phyloP scores from a whole-genome alignment of 345 rosid species.

The Psidium guajava region DNA sequence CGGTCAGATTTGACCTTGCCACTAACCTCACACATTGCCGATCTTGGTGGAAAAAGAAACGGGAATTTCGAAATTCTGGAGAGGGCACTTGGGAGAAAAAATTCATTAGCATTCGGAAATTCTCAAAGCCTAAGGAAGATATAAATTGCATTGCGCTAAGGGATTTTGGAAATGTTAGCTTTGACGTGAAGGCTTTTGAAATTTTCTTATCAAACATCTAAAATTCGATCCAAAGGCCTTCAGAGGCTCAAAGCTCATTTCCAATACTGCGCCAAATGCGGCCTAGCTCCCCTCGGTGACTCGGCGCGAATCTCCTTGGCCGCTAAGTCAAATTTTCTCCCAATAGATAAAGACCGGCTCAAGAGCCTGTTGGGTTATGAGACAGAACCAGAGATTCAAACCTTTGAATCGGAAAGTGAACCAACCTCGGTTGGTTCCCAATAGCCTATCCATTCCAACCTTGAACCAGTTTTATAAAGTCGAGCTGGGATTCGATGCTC shows the following conservation, averaged over 20 bases:
- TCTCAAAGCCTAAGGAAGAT: background rate
- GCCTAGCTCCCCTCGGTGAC: background rate
- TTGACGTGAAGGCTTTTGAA: background rate
- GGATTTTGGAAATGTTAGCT: background rate
- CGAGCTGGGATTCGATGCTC: background rate
- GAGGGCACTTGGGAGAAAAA: background rate
- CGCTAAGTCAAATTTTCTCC: background rate
- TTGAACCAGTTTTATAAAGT: fast-evolving
- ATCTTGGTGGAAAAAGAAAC: background rate
- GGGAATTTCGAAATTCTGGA: background rate
- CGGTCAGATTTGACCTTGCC: background rate
- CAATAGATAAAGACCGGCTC: background rate
- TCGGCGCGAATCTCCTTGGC: background rate
- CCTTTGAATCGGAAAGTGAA: background rate
- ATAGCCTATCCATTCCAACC: background rate
- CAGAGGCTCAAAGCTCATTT: background rate
- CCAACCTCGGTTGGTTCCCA: background rate
- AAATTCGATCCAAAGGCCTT: background rate
- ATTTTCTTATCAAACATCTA: background rate
- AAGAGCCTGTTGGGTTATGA: background rate
- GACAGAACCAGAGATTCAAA: background rate
- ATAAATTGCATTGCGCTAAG: background rate
- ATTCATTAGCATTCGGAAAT: background rate
- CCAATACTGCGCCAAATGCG: background rate
- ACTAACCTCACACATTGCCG: background rate